These are phyloP conservation scores for Anthostomella pinea DNA, from an alignment of 2,329 filamentous ascomycete genomes.

Conservation along the genomic window DNA sequence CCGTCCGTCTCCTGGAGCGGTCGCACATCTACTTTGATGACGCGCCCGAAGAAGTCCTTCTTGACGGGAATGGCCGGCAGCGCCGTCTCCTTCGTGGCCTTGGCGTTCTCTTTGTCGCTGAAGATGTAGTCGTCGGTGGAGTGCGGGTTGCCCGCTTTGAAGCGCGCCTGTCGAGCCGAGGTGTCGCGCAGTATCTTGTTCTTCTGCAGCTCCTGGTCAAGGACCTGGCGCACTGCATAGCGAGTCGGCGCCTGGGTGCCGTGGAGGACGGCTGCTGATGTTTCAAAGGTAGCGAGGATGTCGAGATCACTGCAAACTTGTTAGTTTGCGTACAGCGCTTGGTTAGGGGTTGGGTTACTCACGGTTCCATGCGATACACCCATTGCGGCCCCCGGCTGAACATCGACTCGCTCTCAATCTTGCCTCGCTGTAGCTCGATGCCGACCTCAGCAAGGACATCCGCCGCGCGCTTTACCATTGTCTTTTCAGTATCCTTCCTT, in stretches of 20 bases:
- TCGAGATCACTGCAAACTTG: slow-evolving; percentile 61
- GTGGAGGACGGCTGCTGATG: slow-evolving; percentile 52
- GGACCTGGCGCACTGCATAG: slow-evolving; percentile 89
- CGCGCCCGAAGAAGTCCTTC: slow-evolving; percentile 39
- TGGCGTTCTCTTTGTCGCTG: slow-evolving; percentile 40
- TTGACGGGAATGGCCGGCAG: slow-evolving; percentile 35
- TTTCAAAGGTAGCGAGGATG: slow-evolving; percentile 70
- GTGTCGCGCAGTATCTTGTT: slow-evolving; percentile 66
- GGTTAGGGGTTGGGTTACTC: slow-evolving; percentile 39
- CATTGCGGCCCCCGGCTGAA: slow-evolving; percentile 63
- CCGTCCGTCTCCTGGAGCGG: slow-evolving; percentile 37
- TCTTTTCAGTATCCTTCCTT: slow-evolving; percentile 79
- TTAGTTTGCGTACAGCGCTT: slow-evolving; percentile 4
- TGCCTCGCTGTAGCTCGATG: slow-evolving; percentile 75
- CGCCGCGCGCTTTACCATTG: slow-evolving; percentile 75
- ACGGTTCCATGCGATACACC: slow-evolving; percentile 95
- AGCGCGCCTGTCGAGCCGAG: slow-evolving; percentile 63
- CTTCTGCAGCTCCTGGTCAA: slow-evolving; percentile 85
- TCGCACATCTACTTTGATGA: slow-evolving; percentile 32
- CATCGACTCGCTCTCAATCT: slow-evolving; percentile 67
- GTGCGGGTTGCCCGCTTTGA: slow-evolving; percentile 47
- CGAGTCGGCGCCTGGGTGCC: slow-evolving; percentile 68
- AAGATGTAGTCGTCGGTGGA: slow-evolving; percentile 23
- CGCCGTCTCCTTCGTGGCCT: slow-evolving; percentile 11
- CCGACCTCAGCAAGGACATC: slow-evolving; percentile 80